Conservation (phyloP, 306 rosid species). For the Luffa acutangula region DNA sequence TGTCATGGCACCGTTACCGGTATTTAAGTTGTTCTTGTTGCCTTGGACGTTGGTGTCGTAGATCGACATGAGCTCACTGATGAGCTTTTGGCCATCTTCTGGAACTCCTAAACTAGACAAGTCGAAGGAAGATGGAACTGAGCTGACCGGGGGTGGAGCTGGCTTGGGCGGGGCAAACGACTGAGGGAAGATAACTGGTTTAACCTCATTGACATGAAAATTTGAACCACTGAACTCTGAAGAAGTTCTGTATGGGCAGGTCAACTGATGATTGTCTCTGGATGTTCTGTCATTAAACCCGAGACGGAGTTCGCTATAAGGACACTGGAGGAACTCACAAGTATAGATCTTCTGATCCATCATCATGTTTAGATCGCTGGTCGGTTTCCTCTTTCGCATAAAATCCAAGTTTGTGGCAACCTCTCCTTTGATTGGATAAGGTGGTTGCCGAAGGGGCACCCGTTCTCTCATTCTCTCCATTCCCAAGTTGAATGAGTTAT, state of each 20-base stretch:
- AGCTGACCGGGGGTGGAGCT: slow-evolving; percentile 20
- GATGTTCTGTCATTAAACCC: slow-evolving; percentile 50
- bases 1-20: slow-evolving; percentile 10
- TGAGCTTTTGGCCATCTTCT: slow-evolving; percentile 44
- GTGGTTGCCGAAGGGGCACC: slow-evolving; percentile 28
- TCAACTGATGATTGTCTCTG: slow-evolving; percentile 57
- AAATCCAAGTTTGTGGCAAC: slow-evolving; percentile 42
- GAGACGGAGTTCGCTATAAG: slow-evolving; percentile 34
- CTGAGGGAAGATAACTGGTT: slow-evolving; percentile 40
- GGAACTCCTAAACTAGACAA: slow-evolving; percentile 46
- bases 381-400: slow-evolving; percentile 49
- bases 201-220: slow-evolving; percentile 43
- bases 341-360: slow-evolving; percentile 44
- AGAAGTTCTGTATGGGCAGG: slow-evolving; percentile 22
- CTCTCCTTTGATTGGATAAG: slow-evolving; percentile 43
- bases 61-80: slow-evolving; percentile 44
- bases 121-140: slow-evolving; percentile 36
- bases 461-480: slow-evolving; percentile 41
- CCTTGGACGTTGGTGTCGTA: slow-evolving; percentile 34
- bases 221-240: slow-evolving; percentile 25
- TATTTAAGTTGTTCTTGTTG: slow-evolving; percentile 19
- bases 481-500: slow-evolving; percentile 33
- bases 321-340: slow-evolving; percentile 48
- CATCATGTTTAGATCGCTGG: slow-evolving; percentile 28
- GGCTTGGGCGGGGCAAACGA: slow-evolving; percentile 31